phyloP scores from a whole-genome alignment of 1,139 yeast species.

The Lipomyces yarrowii region DNA sequence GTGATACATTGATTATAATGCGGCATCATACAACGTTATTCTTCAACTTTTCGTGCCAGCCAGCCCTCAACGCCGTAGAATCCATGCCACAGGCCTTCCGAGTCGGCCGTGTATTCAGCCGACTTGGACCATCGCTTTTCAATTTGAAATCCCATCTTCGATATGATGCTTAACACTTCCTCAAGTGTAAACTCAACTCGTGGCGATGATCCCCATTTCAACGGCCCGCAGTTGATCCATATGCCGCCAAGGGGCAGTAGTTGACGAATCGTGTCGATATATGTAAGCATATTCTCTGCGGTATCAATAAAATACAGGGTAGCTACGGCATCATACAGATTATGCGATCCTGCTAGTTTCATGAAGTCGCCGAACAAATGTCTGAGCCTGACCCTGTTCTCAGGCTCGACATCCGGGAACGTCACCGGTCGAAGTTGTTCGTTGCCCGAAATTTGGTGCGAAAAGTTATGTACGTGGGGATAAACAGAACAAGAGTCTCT shows the following conservation, averaged over 20 bases:
- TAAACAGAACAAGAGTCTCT: constrained; percentile 59
- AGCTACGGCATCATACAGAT: constrained; percentile 54
- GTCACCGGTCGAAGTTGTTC: constrained; percentile 58
- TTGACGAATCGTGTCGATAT: constrained; percentile 59
- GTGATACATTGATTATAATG: no score
- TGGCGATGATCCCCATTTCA: constrained; percentile 82
- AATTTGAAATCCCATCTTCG: constrained; percentile 58
- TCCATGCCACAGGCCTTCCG: constrained; percentile 30
- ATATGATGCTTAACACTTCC: constrained; percentile 56
- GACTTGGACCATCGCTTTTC: constrained; percentile 33
- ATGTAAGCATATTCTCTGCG: constrained; percentile 70
- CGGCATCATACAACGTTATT: not conserved
- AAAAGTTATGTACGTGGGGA: constrained; percentile 75
- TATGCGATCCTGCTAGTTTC: constrained; percentile 51
- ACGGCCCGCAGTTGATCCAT: constrained; percentile 87
- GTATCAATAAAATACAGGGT: constrained; percentile 85
- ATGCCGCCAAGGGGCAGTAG: constrained; percentile 58
- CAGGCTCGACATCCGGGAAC: constrained; percentile 48
- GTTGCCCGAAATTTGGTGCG: constrained; percentile 58
- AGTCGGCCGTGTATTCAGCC: constrained; percentile 30
- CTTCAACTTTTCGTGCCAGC: constrained; percentile 19
- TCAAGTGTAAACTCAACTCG: constrained; percentile 65
- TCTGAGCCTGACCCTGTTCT: constrained; percentile 49
- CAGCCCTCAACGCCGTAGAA: constrained; percentile 30
- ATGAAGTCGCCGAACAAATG: constrained; percentile 81